Conservation (phyloP, 2,329 filamentous ascomycete species). For the Cryphonectria japonica region DNA sequence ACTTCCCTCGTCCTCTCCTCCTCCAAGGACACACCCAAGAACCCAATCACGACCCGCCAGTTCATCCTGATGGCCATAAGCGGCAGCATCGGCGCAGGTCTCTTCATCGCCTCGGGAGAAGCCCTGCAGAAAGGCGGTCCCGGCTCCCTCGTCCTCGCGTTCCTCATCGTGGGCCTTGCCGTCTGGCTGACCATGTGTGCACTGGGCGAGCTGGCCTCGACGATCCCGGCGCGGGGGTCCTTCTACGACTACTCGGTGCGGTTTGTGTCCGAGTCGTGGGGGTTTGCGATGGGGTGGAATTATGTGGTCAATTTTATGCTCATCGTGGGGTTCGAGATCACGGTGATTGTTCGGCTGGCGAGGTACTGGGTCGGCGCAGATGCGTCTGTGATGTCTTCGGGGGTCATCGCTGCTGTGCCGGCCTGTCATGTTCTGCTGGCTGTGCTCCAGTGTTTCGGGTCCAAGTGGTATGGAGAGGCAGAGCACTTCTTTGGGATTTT, state of each 20-base stretch:
- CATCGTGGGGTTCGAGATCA: slow-evolving; percentile 44
- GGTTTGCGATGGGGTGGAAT: slow-evolving; percentile 47
- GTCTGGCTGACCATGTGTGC: slow-evolving; percentile 39
- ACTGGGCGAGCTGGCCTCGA: slow-evolving; percentile 38
- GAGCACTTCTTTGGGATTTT: slow-evolving; percentile 57
- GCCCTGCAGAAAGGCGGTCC: slow-evolving; percentile 40
- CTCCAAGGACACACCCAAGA: background rate
- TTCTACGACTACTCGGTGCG: slow-evolving; percentile 45
- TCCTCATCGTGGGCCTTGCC: slow-evolving; percentile 38
- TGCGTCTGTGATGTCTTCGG: background rate
- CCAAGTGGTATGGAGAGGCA: slow-evolving; percentile 50
- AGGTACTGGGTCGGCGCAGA: slow-evolving; percentile 35
- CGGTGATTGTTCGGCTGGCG: slow-evolving; percentile 40
- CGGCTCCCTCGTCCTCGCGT: slow-evolving; percentile 38
- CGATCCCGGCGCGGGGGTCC: slow-evolving; percentile 42
- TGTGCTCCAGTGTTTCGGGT: slow-evolving; percentile 47
- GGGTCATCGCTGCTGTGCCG: slow-evolving; percentile 29
- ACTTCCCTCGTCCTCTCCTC: background rate
- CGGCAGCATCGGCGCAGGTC: slow-evolving; percentile 43
- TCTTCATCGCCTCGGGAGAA: slow-evolving; percentile 40
- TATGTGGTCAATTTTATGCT: slow-evolving; percentile 43
- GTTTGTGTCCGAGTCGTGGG: slow-evolving; percentile 44
- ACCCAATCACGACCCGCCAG: slow-evolving; percentile 40
- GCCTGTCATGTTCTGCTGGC: slow-evolving; percentile 44
- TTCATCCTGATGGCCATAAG: slow-evolving; percentile 43